Evolutionary conservation across 768 basidiomycete genomes (phyloP).

Genomic region (Paxillus rubicundulus): DNA sequence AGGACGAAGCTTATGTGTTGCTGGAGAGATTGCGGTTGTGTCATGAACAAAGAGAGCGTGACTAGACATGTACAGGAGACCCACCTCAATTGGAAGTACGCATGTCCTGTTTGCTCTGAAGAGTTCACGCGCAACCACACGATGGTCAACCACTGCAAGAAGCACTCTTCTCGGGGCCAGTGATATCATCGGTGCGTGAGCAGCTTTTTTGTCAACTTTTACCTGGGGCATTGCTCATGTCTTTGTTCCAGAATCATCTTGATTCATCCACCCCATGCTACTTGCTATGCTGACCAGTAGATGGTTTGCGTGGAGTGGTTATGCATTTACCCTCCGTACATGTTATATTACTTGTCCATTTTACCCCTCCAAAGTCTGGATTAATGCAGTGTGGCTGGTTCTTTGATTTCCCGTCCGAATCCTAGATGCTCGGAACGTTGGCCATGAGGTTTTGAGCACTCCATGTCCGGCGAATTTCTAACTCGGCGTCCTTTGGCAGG

Average conservation of each 20-base stretch:
- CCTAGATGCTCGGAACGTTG: too few species aligned
- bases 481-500: too few species aligned
- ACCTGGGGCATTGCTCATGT: not conserved
- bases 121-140: conserved; percentile 28
- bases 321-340: too few species aligned
- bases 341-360: too few species aligned
- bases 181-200: not conserved
- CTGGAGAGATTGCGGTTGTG: conserved; percentile 17
- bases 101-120: conserved; percentile 19
- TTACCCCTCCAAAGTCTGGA: too few species aligned
- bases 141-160: conserved; percentile 10
- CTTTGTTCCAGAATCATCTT: not conserved
- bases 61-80: conserved; percentile 25
- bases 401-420: too few species aligned
- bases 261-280: too few species aligned
- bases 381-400: too few species aligned
- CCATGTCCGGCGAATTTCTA: too few species aligned
- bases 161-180: conserved; percentile 7
- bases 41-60: conserved; percentile 30
- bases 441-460: too few species aligned
- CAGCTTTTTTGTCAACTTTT: not conserved
- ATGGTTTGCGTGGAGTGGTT: too few species aligned
- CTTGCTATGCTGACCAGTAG: not conserved
- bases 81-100: conserved; percentile 17
- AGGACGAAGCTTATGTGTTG: conserved; percentile 3